Conservation (phyloP, 2,329 filamentous ascomycete genomes). For the Aschersonia sp. region DNA sequence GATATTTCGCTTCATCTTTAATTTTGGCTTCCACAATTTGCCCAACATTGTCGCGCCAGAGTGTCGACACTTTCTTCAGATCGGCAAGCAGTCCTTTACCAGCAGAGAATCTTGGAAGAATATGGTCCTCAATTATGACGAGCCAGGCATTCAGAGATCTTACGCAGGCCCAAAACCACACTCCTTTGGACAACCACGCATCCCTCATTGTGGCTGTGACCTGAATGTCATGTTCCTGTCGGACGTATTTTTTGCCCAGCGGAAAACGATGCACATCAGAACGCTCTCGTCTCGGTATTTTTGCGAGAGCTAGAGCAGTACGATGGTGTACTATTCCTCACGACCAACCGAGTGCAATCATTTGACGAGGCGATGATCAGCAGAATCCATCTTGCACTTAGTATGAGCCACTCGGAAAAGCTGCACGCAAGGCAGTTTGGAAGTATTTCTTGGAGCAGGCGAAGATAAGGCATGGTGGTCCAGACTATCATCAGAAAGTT, state of each 20-base stretch:
- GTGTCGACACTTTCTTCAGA: constrained; percentile 5
- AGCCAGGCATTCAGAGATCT: constrained; percentile 8
- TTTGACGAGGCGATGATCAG: too few relatives aligned
- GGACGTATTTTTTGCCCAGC: neutral
- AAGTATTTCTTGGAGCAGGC: too few relatives aligned
- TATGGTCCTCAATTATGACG: constrained; percentile 6
- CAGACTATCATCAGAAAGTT: too few relatives aligned
- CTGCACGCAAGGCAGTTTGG: too few relatives aligned
- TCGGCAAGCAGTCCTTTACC: constrained; percentile 4
- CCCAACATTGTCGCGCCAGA: constrained; percentile 5
- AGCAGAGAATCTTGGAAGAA: constrained; percentile 4
- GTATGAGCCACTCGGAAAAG: too few relatives aligned
- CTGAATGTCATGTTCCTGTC: constrained; percentile 5
- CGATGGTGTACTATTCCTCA: too few relatives aligned
- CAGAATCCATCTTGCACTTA: too few relatives aligned
- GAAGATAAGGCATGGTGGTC: too few relatives aligned
- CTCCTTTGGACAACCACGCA: constrained; percentile 8
- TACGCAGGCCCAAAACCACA: constrained; percentile 10
- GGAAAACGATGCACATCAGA: too few relatives aligned
- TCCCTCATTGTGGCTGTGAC: constrained; percentile 6
- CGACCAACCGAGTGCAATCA: too few relatives aligned
- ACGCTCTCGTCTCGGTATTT: too few relatives aligned
- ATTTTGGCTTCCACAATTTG: constrained; percentile 5
- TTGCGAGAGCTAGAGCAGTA: too few relatives aligned
- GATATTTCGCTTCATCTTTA: constrained; percentile 6